Percentiles rank a stretch among this genome's conserved stretches.
phyloP scores from a whole-genome alignment of 2,329 filamentous ascomycete species.

The Apiospora kogelbergensis region DNA sequence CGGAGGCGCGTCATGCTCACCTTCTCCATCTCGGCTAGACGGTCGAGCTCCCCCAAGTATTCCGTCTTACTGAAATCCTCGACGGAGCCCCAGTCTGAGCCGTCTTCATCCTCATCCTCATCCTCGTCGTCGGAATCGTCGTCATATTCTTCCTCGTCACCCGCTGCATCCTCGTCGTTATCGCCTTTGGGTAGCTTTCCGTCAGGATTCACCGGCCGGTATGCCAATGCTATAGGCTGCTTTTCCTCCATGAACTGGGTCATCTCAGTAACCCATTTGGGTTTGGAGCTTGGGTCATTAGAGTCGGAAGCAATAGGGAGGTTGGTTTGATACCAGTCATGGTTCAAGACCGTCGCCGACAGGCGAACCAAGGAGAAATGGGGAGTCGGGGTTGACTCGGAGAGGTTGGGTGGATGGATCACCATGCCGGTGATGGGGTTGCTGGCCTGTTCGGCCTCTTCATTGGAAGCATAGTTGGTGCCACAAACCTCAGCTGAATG shows the following conservation, averaged over 20 bases:
- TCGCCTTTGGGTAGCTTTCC: constrained; percentile 33
- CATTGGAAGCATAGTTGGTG: constrained; percentile 42
- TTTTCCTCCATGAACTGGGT: constrained; percentile 42
- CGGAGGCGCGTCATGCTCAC: constrained; percentile 51
- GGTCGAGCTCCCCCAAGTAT: constrained; percentile 21
- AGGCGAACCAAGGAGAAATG: constrained; percentile 53
- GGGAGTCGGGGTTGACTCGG: constrained; percentile 35
- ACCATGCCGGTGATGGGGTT: constrained; percentile 52
- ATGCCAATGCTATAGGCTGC: constrained; percentile 46
- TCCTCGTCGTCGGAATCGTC: constrained; percentile 23
- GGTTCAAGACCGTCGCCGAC: constrained; percentile 50
- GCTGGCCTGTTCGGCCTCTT: constrained; percentile 27
- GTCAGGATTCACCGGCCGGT: constrained; percentile 22
- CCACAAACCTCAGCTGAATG: constrained; percentile 46
- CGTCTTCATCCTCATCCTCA: constrained; percentile 26
- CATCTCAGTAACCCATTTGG: constrained; percentile 51
- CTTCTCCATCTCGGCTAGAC: constrained; percentile 35
- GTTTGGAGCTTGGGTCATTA: constrained; percentile 18
- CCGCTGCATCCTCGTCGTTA: constrained; percentile 30
- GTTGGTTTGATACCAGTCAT: constrained; percentile 56
- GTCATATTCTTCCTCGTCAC: constrained; percentile 20
- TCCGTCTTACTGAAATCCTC: constrained; percentile 20
- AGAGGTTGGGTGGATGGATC: constrained; percentile 40
- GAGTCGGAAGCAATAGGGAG: constrained; percentile 27
- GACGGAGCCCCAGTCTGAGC: constrained; percentile 31